A percentile compares a stretch with the other conserved stretches of the same genome.
phyloP scores from a whole-genome alignment of 192 early-diverging fungal species.

The Mortierella alpina region DNA sequence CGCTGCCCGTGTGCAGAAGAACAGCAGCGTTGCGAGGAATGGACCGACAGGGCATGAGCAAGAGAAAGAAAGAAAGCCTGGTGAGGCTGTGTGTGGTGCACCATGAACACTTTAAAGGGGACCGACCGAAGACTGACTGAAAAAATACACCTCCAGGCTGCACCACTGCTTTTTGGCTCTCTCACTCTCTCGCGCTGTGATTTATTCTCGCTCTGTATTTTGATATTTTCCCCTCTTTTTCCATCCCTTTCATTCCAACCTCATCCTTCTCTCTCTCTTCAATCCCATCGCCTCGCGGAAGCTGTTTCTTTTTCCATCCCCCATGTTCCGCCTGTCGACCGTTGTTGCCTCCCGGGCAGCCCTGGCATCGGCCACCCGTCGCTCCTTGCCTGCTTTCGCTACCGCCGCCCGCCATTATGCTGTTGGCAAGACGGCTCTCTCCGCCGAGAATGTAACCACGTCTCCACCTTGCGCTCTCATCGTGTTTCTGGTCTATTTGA shows the following conservation, averaged over 20 bases:
- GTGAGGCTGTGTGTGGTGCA: no score
- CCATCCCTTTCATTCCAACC: constrained; percentile 2
- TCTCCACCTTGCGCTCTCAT: neutral
- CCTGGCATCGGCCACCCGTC: constrained; percentile 49
- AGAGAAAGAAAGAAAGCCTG: no score
- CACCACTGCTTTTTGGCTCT: neutral
- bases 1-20: no score
- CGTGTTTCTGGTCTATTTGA: neutral
- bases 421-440: constrained; percentile 51
- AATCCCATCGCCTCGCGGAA: neutral
- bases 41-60: no score
- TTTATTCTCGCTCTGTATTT: neutral
- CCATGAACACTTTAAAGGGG: no score
- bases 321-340: constrained; percentile 37
- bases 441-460: constrained; percentile 36
- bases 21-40: no score
- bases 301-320: constrained; percentile 3
- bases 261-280: neutral
- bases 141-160: no score
- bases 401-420: constrained; percentile 49
- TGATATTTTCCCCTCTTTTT: neutral
- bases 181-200: neutral
- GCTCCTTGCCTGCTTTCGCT: constrained; percentile 43
- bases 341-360: constrained; percentile 48
- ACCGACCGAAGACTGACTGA: no score